Evolutionary conservation across 805 yeast species (phyloP).

Genomic region (Saccharomycopsis olivae): DNA sequence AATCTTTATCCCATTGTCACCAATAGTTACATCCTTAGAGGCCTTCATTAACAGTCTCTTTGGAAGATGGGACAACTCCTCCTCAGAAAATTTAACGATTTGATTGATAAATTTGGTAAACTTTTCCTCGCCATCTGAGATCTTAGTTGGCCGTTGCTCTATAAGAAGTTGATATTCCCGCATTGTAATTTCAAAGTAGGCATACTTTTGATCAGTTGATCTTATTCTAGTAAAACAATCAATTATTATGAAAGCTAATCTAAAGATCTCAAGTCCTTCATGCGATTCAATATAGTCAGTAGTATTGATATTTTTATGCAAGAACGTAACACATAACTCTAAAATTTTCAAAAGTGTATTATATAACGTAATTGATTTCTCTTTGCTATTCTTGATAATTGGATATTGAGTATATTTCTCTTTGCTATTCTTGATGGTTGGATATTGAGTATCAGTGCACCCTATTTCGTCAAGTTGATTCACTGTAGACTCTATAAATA

Average conservation of each 20-base stretch:
- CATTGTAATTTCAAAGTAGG: slow-evolving; percentile 10
- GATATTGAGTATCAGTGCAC: background rate
- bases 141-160: slow-evolving; percentile 6
- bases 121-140: background rate
- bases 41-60: slow-evolving; percentile 1
- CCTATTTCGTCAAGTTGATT: too few relatives aligned
- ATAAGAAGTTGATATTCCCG: slow-evolving; percentile 12
- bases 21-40: slow-evolving; percentile 1
- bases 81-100: background rate
- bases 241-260: slow-evolving; percentile 7
- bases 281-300: background rate
- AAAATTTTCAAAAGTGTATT: background rate
- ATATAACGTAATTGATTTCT: slow-evolving; percentile 4
- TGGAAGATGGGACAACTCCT: background rate
- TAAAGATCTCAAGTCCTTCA: background rate
- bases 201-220: slow-evolving; percentile 3
- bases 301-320: background rate
- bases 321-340: background rate
- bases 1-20: slow-evolving; percentile 1
- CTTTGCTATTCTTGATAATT: slow-evolving; percentile 2
- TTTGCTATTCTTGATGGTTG: slow-evolving; percentile 2
- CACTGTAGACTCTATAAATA: slow-evolving; percentile 1
- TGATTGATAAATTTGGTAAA: background rate
- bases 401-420: background rate
- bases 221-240: slow-evolving; percentile 15